Evolutionary conservation across 805 yeast genomes (phyloP).

Genomic region (Babjeviella inositovora): DNA sequence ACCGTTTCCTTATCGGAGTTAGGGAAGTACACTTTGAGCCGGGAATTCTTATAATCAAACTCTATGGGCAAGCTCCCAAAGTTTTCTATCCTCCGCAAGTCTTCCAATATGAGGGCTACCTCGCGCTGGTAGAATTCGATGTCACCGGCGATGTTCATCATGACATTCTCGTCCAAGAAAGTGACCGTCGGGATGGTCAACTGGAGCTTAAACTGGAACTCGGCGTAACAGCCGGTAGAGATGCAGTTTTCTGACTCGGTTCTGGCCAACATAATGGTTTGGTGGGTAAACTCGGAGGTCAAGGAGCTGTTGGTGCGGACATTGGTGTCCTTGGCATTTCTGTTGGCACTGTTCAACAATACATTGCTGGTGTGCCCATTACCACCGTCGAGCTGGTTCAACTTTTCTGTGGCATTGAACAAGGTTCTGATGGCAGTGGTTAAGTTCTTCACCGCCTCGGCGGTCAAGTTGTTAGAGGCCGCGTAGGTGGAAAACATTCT

Average conservation of each 20-base stretch:
- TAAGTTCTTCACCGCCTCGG: slow-evolving; percentile 74
- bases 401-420: too few relatives aligned
- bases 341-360: too few relatives aligned
- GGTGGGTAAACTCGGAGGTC: too few relatives aligned
- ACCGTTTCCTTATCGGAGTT: slow-evolving; percentile 47
- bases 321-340: too few relatives aligned
- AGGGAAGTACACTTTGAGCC: slow-evolving; percentile 50
- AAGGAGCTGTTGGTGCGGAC: too few relatives aligned
- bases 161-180: slow-evolving; percentile 25
- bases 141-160: slow-evolving; percentile 18
- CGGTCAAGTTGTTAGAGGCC: slow-evolving; percentile 85
- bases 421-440: too few relatives aligned
- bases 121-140: slow-evolving; percentile 18
- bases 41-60: slow-evolving; percentile 17
- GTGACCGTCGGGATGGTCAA: slow-evolving; percentile 18
- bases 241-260: too few relatives aligned
- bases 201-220: too few relatives aligned
- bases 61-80: slow-evolving; percentile 56
- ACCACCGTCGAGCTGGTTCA: too few relatives aligned
- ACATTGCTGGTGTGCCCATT: too few relatives aligned
- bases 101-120: slow-evolving; percentile 22
- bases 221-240: too few relatives aligned
- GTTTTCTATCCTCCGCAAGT: slow-evolving; percentile 26
- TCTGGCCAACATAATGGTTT: too few relatives aligned
- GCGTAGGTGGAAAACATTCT: slow-evolving; percentile 32